Conservation (phyloP, 2,329 filamentous ascomycete species). For the Epichloe brachyelytri region DNA sequence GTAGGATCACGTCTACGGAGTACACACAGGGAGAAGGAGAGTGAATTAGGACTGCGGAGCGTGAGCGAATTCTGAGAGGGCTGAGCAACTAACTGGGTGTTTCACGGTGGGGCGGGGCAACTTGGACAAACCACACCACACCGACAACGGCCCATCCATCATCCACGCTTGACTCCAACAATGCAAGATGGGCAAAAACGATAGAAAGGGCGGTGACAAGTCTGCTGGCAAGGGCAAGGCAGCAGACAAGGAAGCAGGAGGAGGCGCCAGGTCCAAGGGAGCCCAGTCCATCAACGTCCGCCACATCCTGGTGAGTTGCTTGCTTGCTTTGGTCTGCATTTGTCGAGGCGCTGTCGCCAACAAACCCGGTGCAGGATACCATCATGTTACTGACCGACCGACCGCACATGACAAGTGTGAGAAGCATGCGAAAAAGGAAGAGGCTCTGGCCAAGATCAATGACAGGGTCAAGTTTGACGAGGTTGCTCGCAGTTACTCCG, state of each 20-base stretch:
- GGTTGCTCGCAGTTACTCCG: constrained; percentile 58
- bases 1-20: too few relatives aligned
- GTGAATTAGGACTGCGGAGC: too few relatives aligned
- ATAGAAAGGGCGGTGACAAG: constrained; percentile 29
- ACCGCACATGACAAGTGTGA: constrained; percentile 41
- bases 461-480: constrained; percentile 61
- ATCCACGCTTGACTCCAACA: too few relatives aligned
- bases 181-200: constrained; percentile 24
- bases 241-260: constrained; percentile 18
- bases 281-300: constrained; percentile 60
- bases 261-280: constrained; percentile 33
- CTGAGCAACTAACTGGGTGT: too few relatives aligned
- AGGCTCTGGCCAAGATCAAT: constrained; percentile 55
- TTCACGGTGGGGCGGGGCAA: too few relatives aligned
- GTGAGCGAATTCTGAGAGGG: too few relatives aligned
- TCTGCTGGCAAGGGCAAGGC: constrained; percentile 16
- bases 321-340: not conserved
- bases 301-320: constrained; percentile 47
- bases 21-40: too few relatives aligned
- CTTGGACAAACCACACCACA: too few relatives aligned
- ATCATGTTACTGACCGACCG: not conserved
- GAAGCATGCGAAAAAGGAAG: constrained; percentile 67
- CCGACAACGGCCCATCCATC: too few relatives aligned
- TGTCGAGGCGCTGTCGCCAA: too few relatives aligned
- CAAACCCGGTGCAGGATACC: too few relatives aligned